Evolutionary conservation across 305 asterid species (phyloP).

Genomic region (Rubia balearica): DNA sequence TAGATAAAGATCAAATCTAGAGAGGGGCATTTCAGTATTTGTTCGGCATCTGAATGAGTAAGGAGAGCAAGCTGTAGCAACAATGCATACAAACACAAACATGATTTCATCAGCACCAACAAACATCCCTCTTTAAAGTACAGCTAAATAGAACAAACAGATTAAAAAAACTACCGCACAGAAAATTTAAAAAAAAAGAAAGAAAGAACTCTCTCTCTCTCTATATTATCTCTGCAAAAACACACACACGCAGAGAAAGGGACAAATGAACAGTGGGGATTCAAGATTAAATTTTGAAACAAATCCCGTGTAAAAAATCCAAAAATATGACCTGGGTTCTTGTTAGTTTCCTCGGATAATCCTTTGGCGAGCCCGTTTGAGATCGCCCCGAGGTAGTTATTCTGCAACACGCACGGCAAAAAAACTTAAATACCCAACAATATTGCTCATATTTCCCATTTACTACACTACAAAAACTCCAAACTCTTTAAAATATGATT

Average conservation of each 20-base stretch:
- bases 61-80: conserved; percentile 38
- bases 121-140: conserved; percentile 8
- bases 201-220: conserved; percentile 8
- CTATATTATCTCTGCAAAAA: conserved; percentile 15
- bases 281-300: conserved; percentile 26
- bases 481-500: neutral
- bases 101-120: conserved; percentile 30
- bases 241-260: conserved; percentile 17
- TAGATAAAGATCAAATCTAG: conserved; percentile 42
- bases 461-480: neutral
- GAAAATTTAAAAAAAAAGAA: conserved; percentile 2
- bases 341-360: conserved; percentile 26
- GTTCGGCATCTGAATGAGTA: conserved; percentile 55
- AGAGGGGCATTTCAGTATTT: conserved; percentile 49
- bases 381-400: conserved; percentile 40
- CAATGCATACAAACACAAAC: conserved; percentile 40
- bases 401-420: conserved; percentile 12
- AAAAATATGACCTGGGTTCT: conserved; percentile 47
- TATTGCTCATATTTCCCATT: neutral
- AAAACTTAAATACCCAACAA: conserved; percentile 6
- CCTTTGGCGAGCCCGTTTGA: conserved; percentile 28
- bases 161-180: conserved; percentile 10
- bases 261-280: conserved; percentile 4
- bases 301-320: conserved; percentile 34
- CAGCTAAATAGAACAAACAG: conserved; percentile 19